phyloP scores from a whole-genome alignment of 2,329 filamentous ascomycete genomes.

The Cladobotryum mycophilum region DNA sequence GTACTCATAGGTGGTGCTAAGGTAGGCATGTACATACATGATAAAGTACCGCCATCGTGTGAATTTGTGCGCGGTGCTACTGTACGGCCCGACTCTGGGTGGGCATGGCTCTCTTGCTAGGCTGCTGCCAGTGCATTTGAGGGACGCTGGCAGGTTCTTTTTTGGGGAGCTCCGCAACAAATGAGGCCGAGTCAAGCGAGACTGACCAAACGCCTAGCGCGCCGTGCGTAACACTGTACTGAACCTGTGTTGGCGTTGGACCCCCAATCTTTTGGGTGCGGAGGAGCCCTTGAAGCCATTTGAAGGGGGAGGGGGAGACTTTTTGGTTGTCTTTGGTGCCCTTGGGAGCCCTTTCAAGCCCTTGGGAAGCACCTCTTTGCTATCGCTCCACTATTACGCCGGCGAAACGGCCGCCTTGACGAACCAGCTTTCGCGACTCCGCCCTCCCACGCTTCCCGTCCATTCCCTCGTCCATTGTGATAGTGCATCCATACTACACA shows the following conservation, averaged over 20 bases:
- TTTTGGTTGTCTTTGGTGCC: neutral
- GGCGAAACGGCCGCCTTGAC: slow-evolving; percentile 48
- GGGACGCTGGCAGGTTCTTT: neutral
- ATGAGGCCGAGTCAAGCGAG: slow-evolving; percentile 1
- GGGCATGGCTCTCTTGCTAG: neutral
- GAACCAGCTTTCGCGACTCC: slow-evolving; percentile 26
- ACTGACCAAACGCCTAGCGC: neutral
- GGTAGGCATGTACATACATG: no score
- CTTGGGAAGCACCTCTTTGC: slow-evolving; percentile 11
- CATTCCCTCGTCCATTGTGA: slow-evolving; percentile 18
- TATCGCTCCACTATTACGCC: slow-evolving; percentile 51
- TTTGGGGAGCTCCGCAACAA: slow-evolving; percentile 12
- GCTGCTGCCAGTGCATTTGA: neutral
- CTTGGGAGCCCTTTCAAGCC: slow-evolving; percentile 7
- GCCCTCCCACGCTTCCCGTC: slow-evolving; percentile 19
- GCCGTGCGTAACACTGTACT: neutral
- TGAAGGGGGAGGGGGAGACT: neutral
- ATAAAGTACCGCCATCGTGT: slow-evolving; percentile 7
- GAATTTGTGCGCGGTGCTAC: slow-evolving; percentile 12
- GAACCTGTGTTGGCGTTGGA: no score
- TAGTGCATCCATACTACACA: neutral
- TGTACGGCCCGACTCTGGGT: slow-evolving; percentile 14
- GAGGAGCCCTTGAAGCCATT: neutral
- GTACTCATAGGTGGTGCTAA: no score
- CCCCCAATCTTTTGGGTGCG: neutral